Base-by-base conservation (phyloP, 352 stramenopile genomes). In the Thraustotheca clavata region DNA sequence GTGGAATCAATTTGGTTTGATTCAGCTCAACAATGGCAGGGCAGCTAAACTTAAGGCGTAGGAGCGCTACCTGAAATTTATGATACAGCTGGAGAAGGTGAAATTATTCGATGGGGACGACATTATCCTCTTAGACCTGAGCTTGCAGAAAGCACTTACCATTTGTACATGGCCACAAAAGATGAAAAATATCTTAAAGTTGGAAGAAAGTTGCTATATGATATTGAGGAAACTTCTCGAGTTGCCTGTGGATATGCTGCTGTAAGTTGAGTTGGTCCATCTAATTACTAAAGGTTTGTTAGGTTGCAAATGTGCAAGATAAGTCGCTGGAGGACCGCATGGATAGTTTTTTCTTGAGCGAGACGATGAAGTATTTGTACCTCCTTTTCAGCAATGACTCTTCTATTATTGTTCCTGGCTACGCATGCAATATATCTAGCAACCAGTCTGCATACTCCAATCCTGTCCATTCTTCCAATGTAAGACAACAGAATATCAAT, bases 311-410 rank as follows among this genome's bases (percentile, higher is more conserved):
- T 66, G 94, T 98, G 67, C 75, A 93, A 54, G 95, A 86, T 20
- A 74, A 94, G 5, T 72, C 83, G 1, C 82, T 99, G 8, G 79
- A 97, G 31, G 89, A 99, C 66, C 90, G 96, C 67, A 99, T 99
- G 97, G 95, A 97, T 66, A 98, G 89, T 57, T 99, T 98, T 62
- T 99, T 99, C 68, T 76, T 99, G 1, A 96, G 87, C 2, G 97
- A 99, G 79, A 99, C 97, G 3, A 80, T 97, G 32, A 99, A 99
- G 74, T 99, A 99, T 70, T 69, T 99, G 16, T 99, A 98, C 75
- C 69, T 99, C 31, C 90, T 98, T 26, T 99, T 99, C 76, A 96
- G 98, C 52, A 91, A 97, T 31, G 79, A 90, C 33, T 74, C 77
- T 7, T 71, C 86, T 54, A 73, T 88, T 43, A 85, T 91, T 67